A percentile compares a stretch with the other conserved stretches of the same genome.
phyloP scores from a whole-genome alignment of 2,329 filamentous ascomycete genomes.

The Aspergillus arachidicola region DNA sequence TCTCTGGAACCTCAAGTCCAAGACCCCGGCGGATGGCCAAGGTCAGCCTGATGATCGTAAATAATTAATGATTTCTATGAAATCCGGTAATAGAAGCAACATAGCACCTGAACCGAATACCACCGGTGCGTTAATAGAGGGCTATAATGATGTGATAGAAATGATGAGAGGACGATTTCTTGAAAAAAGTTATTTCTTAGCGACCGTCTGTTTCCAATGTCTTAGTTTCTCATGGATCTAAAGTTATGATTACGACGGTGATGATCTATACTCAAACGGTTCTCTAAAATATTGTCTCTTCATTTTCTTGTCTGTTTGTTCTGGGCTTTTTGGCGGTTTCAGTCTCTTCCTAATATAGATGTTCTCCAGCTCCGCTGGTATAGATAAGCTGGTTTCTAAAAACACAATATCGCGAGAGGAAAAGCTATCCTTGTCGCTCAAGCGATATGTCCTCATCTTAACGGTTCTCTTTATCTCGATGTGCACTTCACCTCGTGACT shows the following conservation, averaged over 20 bases:
- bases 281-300: background rate
- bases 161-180: background rate
- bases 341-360: too few relatives aligned
- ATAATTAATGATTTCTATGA: background rate
- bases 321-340: background rate
- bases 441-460: too few relatives aligned
- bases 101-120: background rate
- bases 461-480: too few relatives aligned
- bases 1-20: conserved; percentile 1
- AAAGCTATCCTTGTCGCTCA: background rate
- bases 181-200: background rate
- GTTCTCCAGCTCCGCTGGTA: background rate
- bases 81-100: background rate
- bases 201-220: background rate
- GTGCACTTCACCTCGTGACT: too few relatives aligned
- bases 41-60: background rate
- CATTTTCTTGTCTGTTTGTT: background rate
- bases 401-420: background rate
- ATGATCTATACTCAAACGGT: background rate
- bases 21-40: background rate
- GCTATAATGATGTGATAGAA: background rate
- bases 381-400: background rate
- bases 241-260: background rate
- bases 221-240: background rate
- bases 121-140: background rate